Base-by-base conservation (phyloP, 2,329 filamentous ascomycete genomes). In the Colletotrichum theobromicola region DNA sequence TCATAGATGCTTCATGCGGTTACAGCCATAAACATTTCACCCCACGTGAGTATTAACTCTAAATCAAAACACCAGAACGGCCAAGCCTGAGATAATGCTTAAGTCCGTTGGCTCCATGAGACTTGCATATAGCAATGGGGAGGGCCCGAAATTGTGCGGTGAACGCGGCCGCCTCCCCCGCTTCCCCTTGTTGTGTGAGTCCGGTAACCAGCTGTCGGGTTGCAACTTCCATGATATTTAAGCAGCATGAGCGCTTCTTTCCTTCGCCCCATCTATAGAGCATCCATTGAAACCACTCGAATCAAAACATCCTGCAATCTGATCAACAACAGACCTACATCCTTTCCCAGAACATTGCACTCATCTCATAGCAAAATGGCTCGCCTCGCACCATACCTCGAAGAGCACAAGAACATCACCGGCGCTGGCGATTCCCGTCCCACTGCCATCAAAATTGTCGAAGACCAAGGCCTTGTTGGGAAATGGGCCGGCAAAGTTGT, bases 361-460 rank as follows among this genome's bases (percentile, higher is more conserved):
- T 21, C 24, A 26, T 13, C 16, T 42, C 26, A 18, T 35, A 26
- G 4, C 58, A 53, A 32, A 28, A 73, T 73, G 70, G 46, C 70
- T 35, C 70, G 58, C n/a, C 57, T 75, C 13, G 69, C 72, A 18
- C 72, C 72, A 15, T 75, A 75, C 53, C 53, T 61, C 4, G 70
- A 75, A 34, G 34, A 73, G 15, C 73, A 75, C 35, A 74, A 65
- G 7, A 12, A 64, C 18, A 24, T 28, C n/a, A 61, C 57, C 18
- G 77, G 77, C 5, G 74, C 77, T n/a, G 77, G 77, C 9, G 77
- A 78, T 35, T 42, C 53, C 7, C 75, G 77, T 7, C 77, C 77
- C 10, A 76, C 77, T 2, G 77, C 77, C 24, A 67, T 77, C 4
- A 62, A 77, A 46, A 62, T 78, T 30, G 26, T 77, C 7, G 18